phyloP scores from a whole-genome alignment of 306 rosid genomes.

The Begonia peltatifolia region DNA sequence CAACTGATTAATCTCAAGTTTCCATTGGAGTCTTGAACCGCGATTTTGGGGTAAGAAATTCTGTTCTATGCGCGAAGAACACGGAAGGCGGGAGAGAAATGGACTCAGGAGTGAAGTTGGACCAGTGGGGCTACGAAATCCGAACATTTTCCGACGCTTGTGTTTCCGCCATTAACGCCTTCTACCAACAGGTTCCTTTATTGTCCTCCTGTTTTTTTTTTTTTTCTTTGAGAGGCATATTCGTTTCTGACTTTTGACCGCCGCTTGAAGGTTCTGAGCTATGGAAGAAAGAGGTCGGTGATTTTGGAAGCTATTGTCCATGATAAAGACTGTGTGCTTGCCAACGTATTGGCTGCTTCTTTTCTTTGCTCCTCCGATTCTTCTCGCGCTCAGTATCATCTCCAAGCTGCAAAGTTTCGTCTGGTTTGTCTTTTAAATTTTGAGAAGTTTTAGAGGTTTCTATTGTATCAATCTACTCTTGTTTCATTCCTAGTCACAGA shows the following conservation, averaged over 20 bases:
- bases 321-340: constrained; percentile 65
- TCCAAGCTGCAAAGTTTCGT: constrained; percentile 40
- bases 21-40: no score
- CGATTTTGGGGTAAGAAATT: no score
- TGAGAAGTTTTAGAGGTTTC: no score
- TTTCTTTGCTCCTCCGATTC: constrained; percentile 33
- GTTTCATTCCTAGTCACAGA: no score
- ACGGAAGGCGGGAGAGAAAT: constrained; percentile 8
- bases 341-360: constrained; percentile 59
- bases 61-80: no score
- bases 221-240: constrained; percentile 1
- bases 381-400: constrained; percentile 32
- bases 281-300: constrained; percentile 69
- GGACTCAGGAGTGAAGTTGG: constrained; percentile 32
- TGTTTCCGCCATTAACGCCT: constrained; percentile 56
- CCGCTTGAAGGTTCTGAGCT: constrained; percentile 37
- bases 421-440: constrained; percentile 28
- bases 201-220: neutral
- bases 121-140: constrained; percentile 60
- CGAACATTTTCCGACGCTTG: constrained; percentile 58
- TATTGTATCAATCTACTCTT: no score
- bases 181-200: constrained; percentile 66
- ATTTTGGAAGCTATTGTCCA: constrained; percentile 50
- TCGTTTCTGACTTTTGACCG: constrained; percentile 6
- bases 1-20: no score